Conservation (phyloP, 225 moss, liverwort and hornwort genomes). For the Takakia lepidozioides region DNA sequence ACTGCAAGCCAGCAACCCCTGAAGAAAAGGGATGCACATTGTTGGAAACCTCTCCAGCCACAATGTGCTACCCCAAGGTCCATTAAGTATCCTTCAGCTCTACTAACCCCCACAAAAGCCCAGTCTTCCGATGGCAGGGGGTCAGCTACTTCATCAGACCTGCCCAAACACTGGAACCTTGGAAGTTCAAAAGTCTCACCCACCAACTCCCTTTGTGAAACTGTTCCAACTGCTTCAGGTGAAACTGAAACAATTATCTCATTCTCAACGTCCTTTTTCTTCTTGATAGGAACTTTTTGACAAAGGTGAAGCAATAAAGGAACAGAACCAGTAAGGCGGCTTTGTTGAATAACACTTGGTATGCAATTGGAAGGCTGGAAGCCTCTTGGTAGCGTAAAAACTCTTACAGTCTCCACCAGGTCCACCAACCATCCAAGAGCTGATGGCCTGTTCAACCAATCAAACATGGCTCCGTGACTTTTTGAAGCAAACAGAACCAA, state of each 20-base stretch:
- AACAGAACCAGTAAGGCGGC: slow-evolving; percentile 42
- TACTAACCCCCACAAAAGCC: slow-evolving; percentile 36
- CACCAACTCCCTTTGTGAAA: slow-evolving; percentile 1
- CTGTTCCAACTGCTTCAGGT: slow-evolving; percentile 23
- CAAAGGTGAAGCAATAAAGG: slow-evolving; percentile 43
- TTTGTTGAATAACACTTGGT: slow-evolving; percentile 21
- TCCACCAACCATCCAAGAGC: slow-evolving; percentile 69
- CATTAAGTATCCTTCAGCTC: slow-evolving; percentile 44
- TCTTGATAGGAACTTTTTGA: slow-evolving; percentile 9
- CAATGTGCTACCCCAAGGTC: slow-evolving; percentile 55
- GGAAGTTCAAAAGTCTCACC: background rate
- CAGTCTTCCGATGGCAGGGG: slow-evolving; percentile 36
- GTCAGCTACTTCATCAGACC: slow-evolving; percentile 27
- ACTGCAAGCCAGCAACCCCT: slow-evolving; percentile 70
- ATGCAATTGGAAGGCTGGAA: slow-evolving; percentile 14
- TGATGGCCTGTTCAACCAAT: slow-evolving; percentile 44
- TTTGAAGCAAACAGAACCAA: background rate
- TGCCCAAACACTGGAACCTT: slow-evolving; percentile 4
- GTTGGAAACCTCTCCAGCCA: slow-evolving; percentile 65
- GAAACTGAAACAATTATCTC: slow-evolving; percentile 46
- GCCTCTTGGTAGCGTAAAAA: slow-evolving; percentile 30
- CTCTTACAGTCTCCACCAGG: slow-evolving; percentile 43
- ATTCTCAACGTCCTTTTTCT: slow-evolving; percentile 30
- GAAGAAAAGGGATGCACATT: slow-evolving; percentile 49
- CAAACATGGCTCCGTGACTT: background rate